phyloP scores from a whole-genome alignment of 805 yeast genomes.

The Ogataea glucozyma region DNA sequence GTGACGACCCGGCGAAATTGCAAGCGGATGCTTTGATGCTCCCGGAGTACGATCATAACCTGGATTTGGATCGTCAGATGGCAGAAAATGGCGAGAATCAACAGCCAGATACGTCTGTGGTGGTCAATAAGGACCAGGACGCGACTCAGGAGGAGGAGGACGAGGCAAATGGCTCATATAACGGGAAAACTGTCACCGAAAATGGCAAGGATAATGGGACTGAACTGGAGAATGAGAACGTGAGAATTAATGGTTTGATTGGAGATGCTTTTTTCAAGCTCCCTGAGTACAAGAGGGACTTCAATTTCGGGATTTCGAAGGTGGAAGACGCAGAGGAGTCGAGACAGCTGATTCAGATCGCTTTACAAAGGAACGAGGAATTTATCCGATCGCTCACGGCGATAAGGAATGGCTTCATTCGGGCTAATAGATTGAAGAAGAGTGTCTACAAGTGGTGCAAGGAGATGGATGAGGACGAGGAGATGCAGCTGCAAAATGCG shows the following conservation, averaged over 20 bases:
- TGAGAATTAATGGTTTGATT: constrained; percentile 21
- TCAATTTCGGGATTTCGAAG: constrained; percentile 48
- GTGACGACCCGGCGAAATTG: constrained; percentile 77
- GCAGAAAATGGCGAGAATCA: constrained; percentile 18
- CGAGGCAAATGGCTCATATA: constrained; percentile 23
- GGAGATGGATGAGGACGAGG: constrained; percentile 68
- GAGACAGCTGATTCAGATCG: constrained; percentile 73
- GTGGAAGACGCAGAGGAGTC: constrained; percentile 65
- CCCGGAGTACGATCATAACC: constrained; percentile 68
- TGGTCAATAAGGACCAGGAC: constrained; percentile 22
- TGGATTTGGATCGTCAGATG: constrained; percentile 36
- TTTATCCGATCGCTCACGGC: constrained; percentile 76
- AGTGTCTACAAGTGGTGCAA: constrained; percentile 79
- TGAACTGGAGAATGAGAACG: constrained; percentile 10
- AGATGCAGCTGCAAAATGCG: constrained; percentile 64
- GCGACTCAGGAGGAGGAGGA: constrained; percentile 27
- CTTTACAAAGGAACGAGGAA: constrained; percentile 82
- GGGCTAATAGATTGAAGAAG: constrained; percentile 74
- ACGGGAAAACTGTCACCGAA: constrained; percentile 19
- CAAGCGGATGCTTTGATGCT: constrained; percentile 65
- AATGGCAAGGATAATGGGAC: constrained; percentile 6
- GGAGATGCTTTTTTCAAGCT: constrained; percentile 66
- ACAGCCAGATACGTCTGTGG: constrained; percentile 11
- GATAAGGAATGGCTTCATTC: constrained; percentile 71
- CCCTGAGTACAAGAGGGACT: constrained; percentile 51